Base-by-base conservation (phyloP, 2,329 filamentous ascomycete species). In the Fusarium falciforme region DNA sequence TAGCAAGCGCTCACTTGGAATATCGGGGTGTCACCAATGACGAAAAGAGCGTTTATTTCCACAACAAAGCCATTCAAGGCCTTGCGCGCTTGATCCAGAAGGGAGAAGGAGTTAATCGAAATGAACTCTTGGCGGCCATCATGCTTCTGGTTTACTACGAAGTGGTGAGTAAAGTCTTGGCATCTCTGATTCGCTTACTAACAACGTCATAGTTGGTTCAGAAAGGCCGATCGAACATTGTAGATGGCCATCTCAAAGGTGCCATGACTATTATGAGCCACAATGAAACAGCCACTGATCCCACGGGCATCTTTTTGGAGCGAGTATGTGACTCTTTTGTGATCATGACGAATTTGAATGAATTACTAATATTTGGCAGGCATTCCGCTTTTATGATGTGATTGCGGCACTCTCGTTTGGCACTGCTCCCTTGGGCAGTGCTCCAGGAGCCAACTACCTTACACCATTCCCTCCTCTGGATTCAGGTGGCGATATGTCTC, bases 1-100 rank as follows among this genome's bases (percentile, higher is more conserved):
- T 98, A 9, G 90, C 94, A 1, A 93, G 93, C 66, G 96, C 95
- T 67, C 96, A 98, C 80, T 85, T 97, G 67, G 93, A 96, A 73
- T 94, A 89, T 58, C 83, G 89, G 29, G 88, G 88, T 2, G 82
- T 89, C 7, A 82, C 86, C 29, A 87, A 86, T 25, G 79, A 82
- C 22, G 89, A 91, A 74, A 88, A 87, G 74, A 90, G 89, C 38
- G 80, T 90, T 2, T 86, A 86, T 69, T 91, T 91, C 70, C 90
- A 92, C 71, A 90, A 88, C 68, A 85, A 86, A 76, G 89, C 90
- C 12, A 87, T 92, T 27, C 87, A 89, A 73, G 89, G 88, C 1
- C 80, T 92, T 40, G 86, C 89, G 1, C 84, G 84, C 61, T 79
- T 91, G 60, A 91, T 92, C 69, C 86, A 89, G 70, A 83, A 87